A percentile compares a stretch with the other conserved stretches of the same genome.
Conservation (phyloP, 1,284 basidiomycete genomes). For the Boletellus deceptivus region DNA sequence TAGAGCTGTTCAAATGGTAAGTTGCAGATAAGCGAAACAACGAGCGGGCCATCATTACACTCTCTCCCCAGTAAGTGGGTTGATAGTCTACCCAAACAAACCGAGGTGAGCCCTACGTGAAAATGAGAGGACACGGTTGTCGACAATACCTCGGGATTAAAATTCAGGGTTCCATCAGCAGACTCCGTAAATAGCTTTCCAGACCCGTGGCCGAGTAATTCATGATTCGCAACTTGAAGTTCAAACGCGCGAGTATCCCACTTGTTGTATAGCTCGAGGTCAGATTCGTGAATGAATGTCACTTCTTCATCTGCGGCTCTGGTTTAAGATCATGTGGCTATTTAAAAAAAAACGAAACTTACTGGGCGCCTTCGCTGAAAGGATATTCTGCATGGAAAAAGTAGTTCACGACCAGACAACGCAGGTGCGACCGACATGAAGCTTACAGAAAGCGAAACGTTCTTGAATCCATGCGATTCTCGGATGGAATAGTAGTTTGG, state of each 20-base stretch:
- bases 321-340: neutral
- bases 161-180: conserved; percentile 74
- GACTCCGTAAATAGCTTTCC: conserved; percentile 79
- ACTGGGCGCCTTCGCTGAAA: conserved; percentile 83
- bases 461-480: conserved; percentile 80
- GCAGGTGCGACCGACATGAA: neutral
- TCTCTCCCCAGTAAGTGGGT: conserved; percentile 79
- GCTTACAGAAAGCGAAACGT: conserved; percentile 70
- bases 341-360: conserved; percentile 27
- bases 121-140: conserved; percentile 30
- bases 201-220: conserved; percentile 75
- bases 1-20: conserved; percentile 41
- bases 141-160: conserved; percentile 57
- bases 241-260: conserved; percentile 81
- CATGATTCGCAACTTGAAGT: conserved; percentile 84
- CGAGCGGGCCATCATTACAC: conserved; percentile 48
- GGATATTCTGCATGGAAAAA: conserved; percentile 58
- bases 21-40: neutral
- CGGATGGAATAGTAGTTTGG: conserved; percentile 82
- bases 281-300: conserved; percentile 79
- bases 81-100: conserved; percentile 53
- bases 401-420: neutral
- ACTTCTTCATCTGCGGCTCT: conserved; percentile 60
- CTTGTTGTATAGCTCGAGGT: conserved; percentile 63
- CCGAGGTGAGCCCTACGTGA: neutral